Base-by-base conservation (phyloP, 2,329 filamentous ascomycete species). In the Colletotrichum paranaense region DNA sequence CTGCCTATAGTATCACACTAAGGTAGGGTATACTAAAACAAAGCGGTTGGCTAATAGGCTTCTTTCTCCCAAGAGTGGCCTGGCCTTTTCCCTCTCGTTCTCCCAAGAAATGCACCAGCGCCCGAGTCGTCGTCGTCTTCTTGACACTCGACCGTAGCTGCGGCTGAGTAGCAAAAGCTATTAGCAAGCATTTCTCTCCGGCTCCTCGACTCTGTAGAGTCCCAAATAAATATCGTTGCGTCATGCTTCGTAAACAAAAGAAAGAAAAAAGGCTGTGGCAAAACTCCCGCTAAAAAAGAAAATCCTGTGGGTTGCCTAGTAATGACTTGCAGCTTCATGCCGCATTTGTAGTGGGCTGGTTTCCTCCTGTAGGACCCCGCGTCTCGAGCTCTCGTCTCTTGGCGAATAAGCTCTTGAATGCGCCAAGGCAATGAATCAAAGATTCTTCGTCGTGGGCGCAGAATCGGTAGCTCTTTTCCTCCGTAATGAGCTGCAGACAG, bases 401-500 rank as follows among this genome's bases (percentile, higher is more conserved):
- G 52, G 91, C 89, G 53, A 97, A 84, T 70, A 96, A 84, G 80
- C 95, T 98, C 85, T 98, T 98, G 84, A 98, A 92, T 0, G 95
- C 94, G 2, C 96, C 97, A 1, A 99, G 87, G 85, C 95, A 97
- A 76, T 92, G 93, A 52, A 95, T 92, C 69, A 98, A 85, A 1
- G 89, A 88, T 78, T 98, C 95, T 81, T 99, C 97, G 78, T 94
- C 92, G 24, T 90, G 87, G 0, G 95, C 91, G 79, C 92, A 94
- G 76, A 97, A 93, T 35, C 92, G 90, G 78, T 92, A 94, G 68
- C 90, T 93, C 84, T 95, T 97, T 80, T 98, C 96, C 78, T 98
- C 96, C 46, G 93, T 94, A 79, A 99, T 98, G 78, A 98, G 89
- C 82, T 98, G 96, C 81, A 98, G 88, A 82, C 97, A 98, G 80